Evolutionary conservation across 345 rosid genomes (phyloP), one percentile per base, ranked within the genome.

Genomic region (Hirschfeldia incana): DNA sequence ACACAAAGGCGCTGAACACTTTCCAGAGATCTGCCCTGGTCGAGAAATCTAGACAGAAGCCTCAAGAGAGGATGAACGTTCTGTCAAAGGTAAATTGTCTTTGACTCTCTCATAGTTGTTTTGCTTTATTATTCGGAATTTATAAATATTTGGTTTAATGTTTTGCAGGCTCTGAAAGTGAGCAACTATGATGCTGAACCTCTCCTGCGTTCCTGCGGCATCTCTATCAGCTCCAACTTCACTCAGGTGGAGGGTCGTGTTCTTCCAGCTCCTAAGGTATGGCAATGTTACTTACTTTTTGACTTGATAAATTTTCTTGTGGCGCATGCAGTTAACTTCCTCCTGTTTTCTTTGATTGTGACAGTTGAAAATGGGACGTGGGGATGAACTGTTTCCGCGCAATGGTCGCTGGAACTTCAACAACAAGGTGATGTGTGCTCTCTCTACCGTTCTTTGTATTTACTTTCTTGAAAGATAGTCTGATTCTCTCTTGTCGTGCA

Each of bases 401-500:
- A 90, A 89, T 60, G 98, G 98, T 9, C 87, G 97, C 2, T 94
- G 98, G 98, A 94, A 92, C 73, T 91, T 94, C 53, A 94, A 92
- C 78, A 90, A 92, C 17, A 94, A 94, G 98, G 98, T 92, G 26
- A 5, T 17, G n/a, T 36, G 9, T 32, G 21, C 62, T 39, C 68
- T 27, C 64, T 30, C 4, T 37, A 5, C 5, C 12, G 8, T 4
- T 70, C 4, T 53, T 36, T 65, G 51, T 39, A 10, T 9, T 8
- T 65, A 4, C 15, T 77, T 53, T 49, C 60, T n/a, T 82, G 55
- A 37, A 70, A 62, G 57, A 53, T 70, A 26, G 67, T 61, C 70
- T 37, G 76, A 72, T 49, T 33, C 29, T 58, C 27, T 27, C n/a
- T 51, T 12, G 46, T 67, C 76, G 57, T 63, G 27, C 78, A 92